Evolutionary conservation across 192 early-diverging fungal genomes (phyloP).

Genomic region (Dimargaris cristalligena): DNA sequence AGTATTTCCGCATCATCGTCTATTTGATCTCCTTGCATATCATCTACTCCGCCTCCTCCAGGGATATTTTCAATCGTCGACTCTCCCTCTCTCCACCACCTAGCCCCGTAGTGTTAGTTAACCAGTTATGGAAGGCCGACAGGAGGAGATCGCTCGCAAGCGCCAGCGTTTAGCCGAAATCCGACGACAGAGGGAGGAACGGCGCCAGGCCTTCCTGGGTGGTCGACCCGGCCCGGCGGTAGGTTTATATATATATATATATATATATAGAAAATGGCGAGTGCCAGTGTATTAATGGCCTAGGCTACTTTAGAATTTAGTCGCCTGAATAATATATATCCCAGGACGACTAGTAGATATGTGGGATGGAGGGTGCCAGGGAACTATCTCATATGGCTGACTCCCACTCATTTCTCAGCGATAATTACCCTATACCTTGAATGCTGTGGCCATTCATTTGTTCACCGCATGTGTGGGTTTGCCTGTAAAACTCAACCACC

Average conservation of each 20-base stretch:
- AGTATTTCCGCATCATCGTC: no score
- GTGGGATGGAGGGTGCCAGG: no score
- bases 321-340: neutral
- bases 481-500: neutral
- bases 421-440: neutral
- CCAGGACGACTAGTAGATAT: neutral
- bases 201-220: slow-evolving; percentile 27
- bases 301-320: neutral
- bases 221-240: slow-evolving; percentile 17
- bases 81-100: no score
- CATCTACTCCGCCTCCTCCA: no score
- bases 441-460: neutral
- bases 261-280: slow-evolving; percentile 3
- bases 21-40: no score
- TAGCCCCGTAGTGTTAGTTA: no score
- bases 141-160: slow-evolving; percentile 81
- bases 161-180: slow-evolving; percentile 80
- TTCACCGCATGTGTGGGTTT: neutral
- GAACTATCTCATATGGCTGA: neutral
- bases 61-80: no score
- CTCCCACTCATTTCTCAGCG: neutral
- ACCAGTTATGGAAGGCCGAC: slow-evolving; percentile 60
- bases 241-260: slow-evolving; percentile 12
- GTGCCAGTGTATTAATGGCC: neutral
- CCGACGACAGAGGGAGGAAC: slow-evolving; percentile 60